Percentiles rank a stretch among this genome's conserved stretches.
Conservation (phyloP, 495 filamentous ascomycete genomes). For the Penicillium canescens region DNA sequence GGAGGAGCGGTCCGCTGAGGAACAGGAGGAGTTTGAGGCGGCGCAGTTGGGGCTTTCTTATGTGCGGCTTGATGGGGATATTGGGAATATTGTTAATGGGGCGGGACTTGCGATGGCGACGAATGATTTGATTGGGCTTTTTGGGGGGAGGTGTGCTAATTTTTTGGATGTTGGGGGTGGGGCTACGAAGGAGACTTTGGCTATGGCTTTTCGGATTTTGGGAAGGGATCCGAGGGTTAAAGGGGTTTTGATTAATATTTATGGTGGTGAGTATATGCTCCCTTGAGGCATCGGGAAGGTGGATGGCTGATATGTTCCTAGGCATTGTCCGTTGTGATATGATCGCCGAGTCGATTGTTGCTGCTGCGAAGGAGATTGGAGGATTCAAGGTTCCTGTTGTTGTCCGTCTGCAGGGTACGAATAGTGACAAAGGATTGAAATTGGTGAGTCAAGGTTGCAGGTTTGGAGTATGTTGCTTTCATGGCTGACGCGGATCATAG, state of each 20-base stretch:
- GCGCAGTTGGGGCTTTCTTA: slow-evolving; percentile 27
- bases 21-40: slow-evolving; percentile 22
- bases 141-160: slow-evolving; percentile 32
- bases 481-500: slow-evolving; percentile 1
- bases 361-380: slow-evolving; percentile 18
- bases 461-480: not conserved
- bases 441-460: slow-evolving; percentile 11
- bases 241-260: slow-evolving; percentile 33
- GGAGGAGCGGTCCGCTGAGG: slow-evolving; percentile 17
- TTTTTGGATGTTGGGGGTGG: slow-evolving; percentile 34
- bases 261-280: slow-evolving; percentile 25
- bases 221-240: slow-evolving; percentile 20
- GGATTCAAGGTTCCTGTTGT: slow-evolving; percentile 32
- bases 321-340: slow-evolving; percentile 39
- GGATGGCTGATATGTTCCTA: not conserved
- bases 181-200: slow-evolving; percentile 28
- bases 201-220: slow-evolving; percentile 31
- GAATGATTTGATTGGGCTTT: slow-evolving; percentile 30
- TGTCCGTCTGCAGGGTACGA: slow-evolving; percentile 34
- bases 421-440: slow-evolving; percentile 24
- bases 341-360: slow-evolving; percentile 35
- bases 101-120: slow-evolving; percentile 39
- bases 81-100: slow-evolving; percentile 37
- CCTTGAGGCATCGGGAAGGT: too few relatives aligned
- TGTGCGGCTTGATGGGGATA: slow-evolving; percentile 32